Percentiles rank a stretch among this genome's conserved stretches.
Conservation (phyloP, 2,329 filamentous ascomycete genomes). For the Coniosporium tulheliwenetii region DNA sequence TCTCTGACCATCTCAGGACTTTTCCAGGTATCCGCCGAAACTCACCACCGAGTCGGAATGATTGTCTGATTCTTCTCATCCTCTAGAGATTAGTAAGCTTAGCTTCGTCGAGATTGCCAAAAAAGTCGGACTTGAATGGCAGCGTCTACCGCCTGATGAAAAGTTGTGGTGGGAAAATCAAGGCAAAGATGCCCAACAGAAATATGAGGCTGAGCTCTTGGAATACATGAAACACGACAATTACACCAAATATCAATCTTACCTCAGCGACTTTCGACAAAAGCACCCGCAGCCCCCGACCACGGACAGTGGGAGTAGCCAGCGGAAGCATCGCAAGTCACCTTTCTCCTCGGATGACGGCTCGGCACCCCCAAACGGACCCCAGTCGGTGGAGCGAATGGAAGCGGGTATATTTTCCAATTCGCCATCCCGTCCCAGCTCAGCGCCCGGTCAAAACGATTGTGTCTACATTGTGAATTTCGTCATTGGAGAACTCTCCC, state of each 20-base stretch:
- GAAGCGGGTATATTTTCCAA: too few relatives aligned
- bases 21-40: slow-evolving; percentile 12
- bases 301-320: too few relatives aligned
- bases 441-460: too few relatives aligned
- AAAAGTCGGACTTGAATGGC: slow-evolving; percentile 22
- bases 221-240: slow-evolving; percentile 11
- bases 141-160: slow-evolving; percentile 17
- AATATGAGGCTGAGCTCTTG: slow-evolving; percentile 22
- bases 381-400: too few relatives aligned
- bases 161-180: slow-evolving; percentile 22
- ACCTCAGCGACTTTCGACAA: background rate
- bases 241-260: background rate
- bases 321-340: too few relatives aligned
- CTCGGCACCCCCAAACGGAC: too few relatives aligned
- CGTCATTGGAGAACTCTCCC: too few relatives aligned
- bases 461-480: too few relatives aligned
- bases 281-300: background rate
- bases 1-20: slow-evolving; percentile 21
- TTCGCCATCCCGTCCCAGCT: too few relatives aligned
- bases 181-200: slow-evolving; percentile 20
- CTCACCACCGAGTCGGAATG: too few relatives aligned
- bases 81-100: slow-evolving; percentile 8
- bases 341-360: too few relatives aligned
- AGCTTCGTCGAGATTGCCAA: slow-evolving; percentile 23
- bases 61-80: too few relatives aligned